A percentile compares a stretch with the other conserved stretches of the same genome.
Evolutionary conservation across 257 asterid species (phyloP).

Genomic region (Solanum gandarillasii): DNA sequence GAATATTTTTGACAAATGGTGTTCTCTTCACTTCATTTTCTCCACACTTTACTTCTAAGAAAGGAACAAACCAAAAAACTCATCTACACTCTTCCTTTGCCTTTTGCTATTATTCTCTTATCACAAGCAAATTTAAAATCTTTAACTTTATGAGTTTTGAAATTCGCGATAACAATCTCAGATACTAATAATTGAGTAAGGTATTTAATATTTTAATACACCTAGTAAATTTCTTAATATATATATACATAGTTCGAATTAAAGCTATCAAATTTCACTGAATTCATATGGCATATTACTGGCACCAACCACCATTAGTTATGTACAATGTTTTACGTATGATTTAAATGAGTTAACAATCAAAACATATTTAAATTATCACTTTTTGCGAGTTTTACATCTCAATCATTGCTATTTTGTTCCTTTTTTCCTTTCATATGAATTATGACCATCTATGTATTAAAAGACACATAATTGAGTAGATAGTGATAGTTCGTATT

Average conservation of each 20-base stretch:
- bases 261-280: not conserved
- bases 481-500: not conserved
- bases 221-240: not conserved
- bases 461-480: not conserved
- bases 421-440: too few relatives aligned
- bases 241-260: rapidly evolving
- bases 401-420: not conserved
- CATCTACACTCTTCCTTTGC: conserved; percentile 32
- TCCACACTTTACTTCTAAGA: conserved; percentile 39
- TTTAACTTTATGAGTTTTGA: not conserved
- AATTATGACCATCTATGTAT: not conserved
- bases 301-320: not conserved
- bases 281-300: not conserved
- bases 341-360: not conserved
- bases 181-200: rapidly evolving
- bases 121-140: rapidly evolving
- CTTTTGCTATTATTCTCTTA: not conserved
- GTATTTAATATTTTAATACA: not conserved
- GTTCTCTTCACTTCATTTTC: conserved; percentile 1
- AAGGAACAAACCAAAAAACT: conserved; percentile 30
- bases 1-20: conserved; percentile 20
- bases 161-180: rapidly evolving
- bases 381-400: too few relatives aligned
- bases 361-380: not conserved
- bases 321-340: not conserved